These are phyloP conservation scores for Yarrowia keelungensis DNA, from an alignment of 805 yeast genomes.

Conservation along the genomic window DNA sequence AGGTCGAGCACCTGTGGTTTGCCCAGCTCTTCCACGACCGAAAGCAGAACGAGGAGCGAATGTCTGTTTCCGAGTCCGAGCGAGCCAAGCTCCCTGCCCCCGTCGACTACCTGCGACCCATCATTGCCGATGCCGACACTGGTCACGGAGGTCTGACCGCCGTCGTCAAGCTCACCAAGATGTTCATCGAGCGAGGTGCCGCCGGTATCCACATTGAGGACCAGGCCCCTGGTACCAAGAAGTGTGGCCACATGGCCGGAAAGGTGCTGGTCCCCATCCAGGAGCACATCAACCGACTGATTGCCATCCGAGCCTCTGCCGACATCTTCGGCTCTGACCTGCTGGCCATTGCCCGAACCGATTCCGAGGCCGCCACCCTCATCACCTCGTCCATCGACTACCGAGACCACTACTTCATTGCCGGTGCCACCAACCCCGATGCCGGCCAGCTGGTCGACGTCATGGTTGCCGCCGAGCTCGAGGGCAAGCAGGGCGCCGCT, in stretches of 20 bases:
- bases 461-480: constrained; percentile 79
- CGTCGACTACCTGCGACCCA: constrained; percentile 90
- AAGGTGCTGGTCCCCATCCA: constrained; percentile 96
- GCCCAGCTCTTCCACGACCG: constrained; percentile 98
- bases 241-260: constrained; percentile 99
- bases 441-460: constrained; percentile 75
- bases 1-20: constrained; percentile 94
- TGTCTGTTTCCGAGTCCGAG: constrained; percentile 63
- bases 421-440: constrained; percentile 89
- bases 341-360: constrained; percentile 91
- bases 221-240: constrained; percentile 98
- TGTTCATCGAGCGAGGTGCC: constrained; percentile 97
- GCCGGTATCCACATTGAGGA: constrained; percentile 99
- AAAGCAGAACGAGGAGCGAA: constrained; percentile 88
- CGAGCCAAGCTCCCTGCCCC: constrained; percentile 70
- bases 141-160: constrained; percentile 99
- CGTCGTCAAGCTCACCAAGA: constrained; percentile 89
- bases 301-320: constrained; percentile 93
- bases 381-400: constrained; percentile 91
- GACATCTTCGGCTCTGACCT: constrained; percentile 90
- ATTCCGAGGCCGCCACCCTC: constrained; percentile 96
- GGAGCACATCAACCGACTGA: constrained; percentile 93
- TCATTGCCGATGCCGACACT: constrained; percentile 97
- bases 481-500: constrained; percentile 73
- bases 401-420: constrained; percentile 91